A percentile compares a stretch with the other conserved stretches of the same genome.
Conservation (phyloP, 2,329 filamentous ascomycete genomes). For the Cladosporium velox region DNA sequence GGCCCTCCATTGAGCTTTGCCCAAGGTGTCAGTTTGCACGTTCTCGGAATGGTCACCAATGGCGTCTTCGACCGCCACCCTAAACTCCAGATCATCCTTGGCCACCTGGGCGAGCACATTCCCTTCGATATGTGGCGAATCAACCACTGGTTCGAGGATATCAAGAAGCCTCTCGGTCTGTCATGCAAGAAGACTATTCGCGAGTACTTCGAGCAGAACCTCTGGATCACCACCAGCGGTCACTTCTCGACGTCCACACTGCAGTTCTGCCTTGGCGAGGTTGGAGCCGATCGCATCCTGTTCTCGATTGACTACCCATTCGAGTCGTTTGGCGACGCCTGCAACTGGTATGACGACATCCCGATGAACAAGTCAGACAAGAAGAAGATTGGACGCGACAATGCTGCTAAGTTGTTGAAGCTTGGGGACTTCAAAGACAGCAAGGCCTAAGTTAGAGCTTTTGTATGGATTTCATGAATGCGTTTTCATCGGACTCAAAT, state of each 20-base stretch:
- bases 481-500: not conserved
- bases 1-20: slow-evolving; percentile 62
- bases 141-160: slow-evolving; percentile 50
- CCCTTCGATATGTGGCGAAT: slow-evolving; percentile 55
- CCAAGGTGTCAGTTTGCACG: slow-evolving; percentile 60
- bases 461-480: not conserved
- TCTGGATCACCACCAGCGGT: slow-evolving; percentile 60
- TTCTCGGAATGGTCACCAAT: slow-evolving; percentile 55
- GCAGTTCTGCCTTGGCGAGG: slow-evolving; percentile 52
- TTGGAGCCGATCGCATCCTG: slow-evolving; percentile 41
- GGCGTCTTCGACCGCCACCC: slow-evolving; percentile 54
- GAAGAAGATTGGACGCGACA: slow-evolving; percentile 34
- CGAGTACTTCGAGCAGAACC: slow-evolving; percentile 57
- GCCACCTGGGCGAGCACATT: slow-evolving; percentile 53
- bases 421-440: slow-evolving; percentile 26
- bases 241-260: slow-evolving; percentile 58
- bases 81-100: slow-evolving; percentile 50
- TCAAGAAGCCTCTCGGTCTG: slow-evolving; percentile 54
- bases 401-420: slow-evolving; percentile 35
- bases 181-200: slow-evolving; percentile 51
- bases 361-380: slow-evolving; percentile 27
- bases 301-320: slow-evolving; percentile 38
- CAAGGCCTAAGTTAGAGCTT: not conserved
- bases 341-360: slow-evolving; percentile 34
- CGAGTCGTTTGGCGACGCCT: slow-evolving; percentile 35